Conservation (phyloP, 2,329 filamentous ascomycete genomes). For the Fusarium miscanthi region DNA sequence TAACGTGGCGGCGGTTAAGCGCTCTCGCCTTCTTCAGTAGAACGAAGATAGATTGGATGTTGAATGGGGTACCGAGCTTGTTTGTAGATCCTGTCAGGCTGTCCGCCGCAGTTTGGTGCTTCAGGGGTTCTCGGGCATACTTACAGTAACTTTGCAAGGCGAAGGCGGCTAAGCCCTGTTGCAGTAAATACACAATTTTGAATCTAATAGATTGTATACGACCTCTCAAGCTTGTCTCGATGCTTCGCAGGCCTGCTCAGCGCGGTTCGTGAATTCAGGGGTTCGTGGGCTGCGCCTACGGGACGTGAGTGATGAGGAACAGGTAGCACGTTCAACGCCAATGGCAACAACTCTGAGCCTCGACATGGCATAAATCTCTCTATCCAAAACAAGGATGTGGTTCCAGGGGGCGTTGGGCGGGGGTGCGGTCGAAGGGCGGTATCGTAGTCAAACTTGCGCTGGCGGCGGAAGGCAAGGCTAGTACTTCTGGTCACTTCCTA, state of each 20-base stretch:
- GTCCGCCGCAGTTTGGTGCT: background rate
- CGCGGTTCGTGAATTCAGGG: background rate
- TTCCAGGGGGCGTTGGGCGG: background rate
- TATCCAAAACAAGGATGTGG: too few relatives aligned
- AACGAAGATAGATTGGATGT: background rate
- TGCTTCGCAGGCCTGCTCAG: background rate
- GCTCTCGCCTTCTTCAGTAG: too few relatives aligned
- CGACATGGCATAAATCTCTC: background rate
- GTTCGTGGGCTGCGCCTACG: background rate
- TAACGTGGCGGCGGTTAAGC: background rate
- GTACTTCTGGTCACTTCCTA: background rate
- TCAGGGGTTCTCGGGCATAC: background rate
- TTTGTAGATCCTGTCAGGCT: background rate
- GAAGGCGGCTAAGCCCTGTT: background rate
- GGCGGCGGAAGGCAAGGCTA: background rate
- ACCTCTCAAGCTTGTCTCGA: background rate
- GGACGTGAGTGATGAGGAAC: background rate
- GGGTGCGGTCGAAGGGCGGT: background rate
- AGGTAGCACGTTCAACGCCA: background rate
- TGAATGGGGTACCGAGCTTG: background rate
- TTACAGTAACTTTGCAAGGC: background rate
- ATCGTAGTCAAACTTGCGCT: background rate
- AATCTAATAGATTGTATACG: background rate
- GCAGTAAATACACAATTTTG: background rate
- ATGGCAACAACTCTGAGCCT: background rate